A percentile compares a stretch with the other conserved stretches of the same genome.
phyloP scores from a whole-genome alignment of 495 filamentous ascomycete species.

The Xylaria scruposa region DNA sequence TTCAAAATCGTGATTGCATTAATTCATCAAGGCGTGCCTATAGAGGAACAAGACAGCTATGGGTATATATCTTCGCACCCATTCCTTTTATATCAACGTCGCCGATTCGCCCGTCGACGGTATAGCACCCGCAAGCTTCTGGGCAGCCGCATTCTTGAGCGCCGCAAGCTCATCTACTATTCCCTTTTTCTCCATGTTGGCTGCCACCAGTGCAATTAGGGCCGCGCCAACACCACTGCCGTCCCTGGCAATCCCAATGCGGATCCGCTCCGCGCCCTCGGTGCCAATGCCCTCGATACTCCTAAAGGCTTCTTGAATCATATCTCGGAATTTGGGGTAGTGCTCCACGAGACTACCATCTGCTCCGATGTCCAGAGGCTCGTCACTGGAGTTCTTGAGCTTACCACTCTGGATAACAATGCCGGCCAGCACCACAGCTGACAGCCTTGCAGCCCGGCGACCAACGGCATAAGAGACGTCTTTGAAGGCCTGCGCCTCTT shows the following conservation, averaged over 20 bases:
- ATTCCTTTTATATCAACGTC: slow-evolving; percentile 35
- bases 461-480: slow-evolving; percentile 81
- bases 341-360: slow-evolving; percentile 91
- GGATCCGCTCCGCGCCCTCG: slow-evolving; percentile 76
- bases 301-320: slow-evolving; percentile 76
- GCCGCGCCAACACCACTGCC: slow-evolving; percentile 91
- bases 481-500: slow-evolving; percentile 85
- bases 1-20: slow-evolving; percentile 34
- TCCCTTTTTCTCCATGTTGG: slow-evolving; percentile 54
- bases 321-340: slow-evolving; percentile 84
- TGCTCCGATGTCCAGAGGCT: slow-evolving; percentile 85
- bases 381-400: slow-evolving; percentile 60
- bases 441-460: slow-evolving; percentile 85
- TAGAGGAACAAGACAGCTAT: not conserved
- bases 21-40: slow-evolving; percentile 33
- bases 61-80: not conserved
- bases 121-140: slow-evolving; percentile 30
- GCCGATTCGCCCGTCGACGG: slow-evolving; percentile 33
- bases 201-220: slow-evolving; percentile 80
- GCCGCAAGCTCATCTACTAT: slow-evolving; percentile 33
- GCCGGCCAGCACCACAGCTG: slow-evolving; percentile 84
- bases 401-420: slow-evolving; percentile 77
- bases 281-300: slow-evolving; percentile 73
- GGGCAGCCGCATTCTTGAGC: slow-evolving; percentile 30
- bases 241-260: slow-evolving; percentile 94